A percentile compares a stretch with the other conserved stretches of the same genome.
Conservation (phyloP, 208 protist species). For the Crithidia sp. region DNA sequence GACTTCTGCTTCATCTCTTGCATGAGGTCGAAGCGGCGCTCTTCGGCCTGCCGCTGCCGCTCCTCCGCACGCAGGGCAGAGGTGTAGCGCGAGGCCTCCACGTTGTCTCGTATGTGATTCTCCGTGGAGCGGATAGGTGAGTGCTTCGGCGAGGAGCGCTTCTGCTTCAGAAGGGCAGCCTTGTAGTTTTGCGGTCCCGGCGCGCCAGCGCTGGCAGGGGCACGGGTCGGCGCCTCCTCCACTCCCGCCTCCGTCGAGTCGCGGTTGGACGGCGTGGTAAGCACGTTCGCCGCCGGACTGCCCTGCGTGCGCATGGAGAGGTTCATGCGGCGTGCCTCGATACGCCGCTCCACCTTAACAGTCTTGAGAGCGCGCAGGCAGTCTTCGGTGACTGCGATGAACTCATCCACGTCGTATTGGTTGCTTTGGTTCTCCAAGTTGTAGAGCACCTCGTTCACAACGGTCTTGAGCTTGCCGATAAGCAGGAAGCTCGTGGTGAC, state of each 20-base stretch:
- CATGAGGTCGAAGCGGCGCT: constrained; percentile 70
- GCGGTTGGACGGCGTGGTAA: constrained; percentile 38
- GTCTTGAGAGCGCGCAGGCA: constrained; percentile 61
- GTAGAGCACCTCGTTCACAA: constrained; percentile 65
- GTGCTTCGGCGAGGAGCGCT: constrained; percentile 56
- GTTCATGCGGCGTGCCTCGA: constrained; percentile 46
- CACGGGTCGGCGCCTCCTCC: constrained; percentile 6
- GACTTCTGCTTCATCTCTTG: constrained; percentile 75
- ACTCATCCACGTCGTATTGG: constrained; percentile 67
- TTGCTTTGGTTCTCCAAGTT: constrained; percentile 50
- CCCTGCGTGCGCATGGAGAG: constrained; percentile 32
- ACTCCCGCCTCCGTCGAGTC: constrained; percentile 20
- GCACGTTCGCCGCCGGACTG: constrained; percentile 16
- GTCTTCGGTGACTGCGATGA: constrained; percentile 71
- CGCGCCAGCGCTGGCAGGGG: not conserved
- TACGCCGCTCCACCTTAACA: constrained; percentile 66
- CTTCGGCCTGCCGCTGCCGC: constrained; percentile 83
- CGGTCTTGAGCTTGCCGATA: constrained; percentile 63
- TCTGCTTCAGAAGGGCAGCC: constrained; percentile 38
- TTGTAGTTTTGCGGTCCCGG: constrained; percentile 38
- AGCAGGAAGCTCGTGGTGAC: constrained; percentile 43
- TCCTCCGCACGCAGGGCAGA: constrained; percentile 82
- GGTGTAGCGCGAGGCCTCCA: constrained; percentile 70
- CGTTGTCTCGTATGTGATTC: constrained; percentile 46
- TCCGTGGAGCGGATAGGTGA: constrained; percentile 25